Conservation (phyloP, 2,329 filamentous ascomycete genomes). For the Exophiala dermatitidis region DNA sequence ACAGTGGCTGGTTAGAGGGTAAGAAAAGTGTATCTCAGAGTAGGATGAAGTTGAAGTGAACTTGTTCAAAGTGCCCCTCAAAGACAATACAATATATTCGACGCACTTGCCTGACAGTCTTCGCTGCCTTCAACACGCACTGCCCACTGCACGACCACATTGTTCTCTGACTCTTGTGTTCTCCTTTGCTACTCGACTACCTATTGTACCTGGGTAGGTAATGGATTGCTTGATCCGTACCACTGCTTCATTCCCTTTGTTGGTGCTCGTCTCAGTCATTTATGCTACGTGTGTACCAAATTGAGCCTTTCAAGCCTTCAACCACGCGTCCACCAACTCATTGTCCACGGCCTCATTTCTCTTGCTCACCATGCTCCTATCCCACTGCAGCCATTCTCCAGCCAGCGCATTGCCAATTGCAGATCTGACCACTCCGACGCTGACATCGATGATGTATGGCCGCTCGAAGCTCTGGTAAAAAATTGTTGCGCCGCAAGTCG, state of each 20-base stretch:
- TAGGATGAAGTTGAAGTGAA: background rate
- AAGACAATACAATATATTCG: background rate
- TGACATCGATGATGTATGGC: constrained; percentile 55
- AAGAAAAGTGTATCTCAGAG: background rate
- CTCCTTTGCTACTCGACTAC: too few species aligned
- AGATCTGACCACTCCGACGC: constrained; percentile 50
- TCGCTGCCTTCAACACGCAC: background rate
- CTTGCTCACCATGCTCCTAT: constrained; percentile 51
- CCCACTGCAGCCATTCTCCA: constrained; percentile 58
- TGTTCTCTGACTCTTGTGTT: too few species aligned
- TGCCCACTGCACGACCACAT: background rate
- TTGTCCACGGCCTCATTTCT: constrained; percentile 44
- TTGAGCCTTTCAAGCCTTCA: constrained; percentile 15
- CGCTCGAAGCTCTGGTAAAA: constrained; percentile 54
- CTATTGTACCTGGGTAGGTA: too few species aligned
- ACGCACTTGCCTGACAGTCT: background rate
- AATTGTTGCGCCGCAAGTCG: constrained; percentile 54
- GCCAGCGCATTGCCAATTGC: constrained; percentile 46
- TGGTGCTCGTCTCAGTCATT: too few species aligned
- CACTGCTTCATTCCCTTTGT: too few species aligned
- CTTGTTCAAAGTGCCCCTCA: background rate
- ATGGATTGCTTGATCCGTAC: too few species aligned
- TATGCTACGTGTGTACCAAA: too few species aligned
- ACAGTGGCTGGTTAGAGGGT: background rate
- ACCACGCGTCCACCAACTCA: constrained; percentile 27